A percentile compares a stretch with the other conserved stretches of the same genome.
These are phyloP conservation scores for Malassezia brasiliensis DNA, from an alignment of 1,284 basidiomycete genomes.

Conservation along the genomic window DNA sequence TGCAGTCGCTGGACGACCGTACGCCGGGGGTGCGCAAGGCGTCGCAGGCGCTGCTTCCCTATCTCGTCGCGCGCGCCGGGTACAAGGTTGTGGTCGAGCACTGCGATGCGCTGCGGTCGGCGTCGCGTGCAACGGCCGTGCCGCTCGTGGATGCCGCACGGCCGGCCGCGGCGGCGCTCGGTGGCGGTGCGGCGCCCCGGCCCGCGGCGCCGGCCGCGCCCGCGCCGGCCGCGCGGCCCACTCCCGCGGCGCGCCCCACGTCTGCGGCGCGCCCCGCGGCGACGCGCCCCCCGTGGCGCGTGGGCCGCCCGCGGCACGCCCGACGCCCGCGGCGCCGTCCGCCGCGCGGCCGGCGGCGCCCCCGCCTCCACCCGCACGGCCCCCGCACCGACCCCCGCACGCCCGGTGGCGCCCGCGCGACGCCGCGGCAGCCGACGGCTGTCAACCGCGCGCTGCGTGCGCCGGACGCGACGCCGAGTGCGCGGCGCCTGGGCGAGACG, in stretches of 20 bases:
- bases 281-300: no score
- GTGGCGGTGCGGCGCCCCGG: not conserved
- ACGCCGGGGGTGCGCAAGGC: conserved; percentile 83
- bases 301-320: no score
- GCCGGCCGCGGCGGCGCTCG: conserved; percentile 19
- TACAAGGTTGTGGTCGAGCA: conserved; percentile 78
- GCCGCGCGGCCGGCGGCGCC: not conserved
- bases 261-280: no score
- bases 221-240: not conserved
- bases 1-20: conserved; percentile 81
- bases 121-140: conserved; percentile 71
- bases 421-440: conserved; percentile 18
- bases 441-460: conserved; percentile 17
- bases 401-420: not conserved
- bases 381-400: no score
- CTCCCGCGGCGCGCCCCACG: no score
- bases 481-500: not conserved
- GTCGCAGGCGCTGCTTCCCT: conserved; percentile 70
- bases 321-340: no score
- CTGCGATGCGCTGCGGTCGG: conserved; percentile 77
- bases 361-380: not conserved
- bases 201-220: not conserved
- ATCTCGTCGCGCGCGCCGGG: conserved; percentile 66
- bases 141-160: conserved; percentile 69
- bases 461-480: conserved; percentile 3